Evolutionary conservation across 2,329 filamentous ascomycete species (phyloP).

Genomic region (Zymoseptoria pseudotritici): DNA sequence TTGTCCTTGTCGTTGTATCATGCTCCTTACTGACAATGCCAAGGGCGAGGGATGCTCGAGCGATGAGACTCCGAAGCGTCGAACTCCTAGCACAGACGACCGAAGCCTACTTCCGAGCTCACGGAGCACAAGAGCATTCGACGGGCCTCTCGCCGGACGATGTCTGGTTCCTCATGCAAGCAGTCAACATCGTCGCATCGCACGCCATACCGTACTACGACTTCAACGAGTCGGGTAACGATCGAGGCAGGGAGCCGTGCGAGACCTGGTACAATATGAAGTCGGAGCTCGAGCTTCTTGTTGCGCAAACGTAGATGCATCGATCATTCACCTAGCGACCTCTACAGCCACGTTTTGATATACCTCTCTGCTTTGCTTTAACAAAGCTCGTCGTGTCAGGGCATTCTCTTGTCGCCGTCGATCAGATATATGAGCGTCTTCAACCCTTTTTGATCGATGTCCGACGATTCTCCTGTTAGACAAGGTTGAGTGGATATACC

Average conservation of each 20-base stretch:
- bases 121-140: neutral
- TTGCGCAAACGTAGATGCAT: neutral
- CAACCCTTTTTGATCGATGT: too few species aligned
- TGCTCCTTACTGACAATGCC: slow-evolving; percentile 10
- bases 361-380: too few species aligned
- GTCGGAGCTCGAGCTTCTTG: neutral
- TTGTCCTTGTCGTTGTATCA: too few species aligned
- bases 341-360: neutral
- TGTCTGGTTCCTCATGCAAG: slow-evolving; percentile 13
- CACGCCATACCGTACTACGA: slow-evolving; percentile 14
- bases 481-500: too few species aligned
- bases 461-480: too few species aligned
- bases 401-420: too few species aligned
- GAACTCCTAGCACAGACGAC: slow-evolving; percentile 13
- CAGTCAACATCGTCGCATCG: slow-evolving; percentile 19
- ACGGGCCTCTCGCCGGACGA: slow-evolving; percentile 4
- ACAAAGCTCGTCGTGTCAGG: too few species aligned
- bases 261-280: neutral
- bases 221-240: neutral
- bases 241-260: neutral
- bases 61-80: slow-evolving; percentile 19
- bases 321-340: neutral
- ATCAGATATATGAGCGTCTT: too few species aligned
- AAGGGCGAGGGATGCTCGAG: slow-evolving; percentile 14
- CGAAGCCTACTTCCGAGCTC: neutral